A percentile compares a stretch with the other conserved stretches of the same genome.
These are phyloP conservation scores for Colletotrichum abscissum DNA, from an alignment of 2,329 filamentous ascomycete genomes.

Conservation along the genomic window DNA sequence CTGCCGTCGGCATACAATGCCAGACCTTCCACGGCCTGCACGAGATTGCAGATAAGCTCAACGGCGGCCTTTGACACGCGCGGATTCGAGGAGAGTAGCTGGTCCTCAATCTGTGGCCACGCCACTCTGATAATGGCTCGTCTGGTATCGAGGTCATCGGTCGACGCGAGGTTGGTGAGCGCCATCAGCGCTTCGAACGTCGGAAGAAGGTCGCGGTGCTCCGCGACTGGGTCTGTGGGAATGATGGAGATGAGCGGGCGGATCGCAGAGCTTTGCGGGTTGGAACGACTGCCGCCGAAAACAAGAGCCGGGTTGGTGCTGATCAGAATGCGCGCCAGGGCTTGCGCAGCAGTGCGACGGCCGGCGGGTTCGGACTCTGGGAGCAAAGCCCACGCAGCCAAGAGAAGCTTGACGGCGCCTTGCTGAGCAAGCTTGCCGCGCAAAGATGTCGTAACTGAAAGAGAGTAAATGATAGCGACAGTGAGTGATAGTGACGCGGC, in stretches of 20 bases:
- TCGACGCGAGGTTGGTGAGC: conserved; percentile 91
- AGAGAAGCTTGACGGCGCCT: conserved; percentile 87
- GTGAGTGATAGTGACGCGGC: conserved; percentile 77
- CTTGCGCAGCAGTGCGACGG: conserved; percentile 77
- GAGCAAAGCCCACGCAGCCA: conserved; percentile 75
- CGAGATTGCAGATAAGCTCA: conserved; percentile 92
- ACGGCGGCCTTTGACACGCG: conserved; percentile 85
- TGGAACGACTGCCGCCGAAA: conserved; percentile 81
- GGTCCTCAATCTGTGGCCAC: conserved; percentile 84
- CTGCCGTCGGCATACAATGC: conserved; percentile 76
- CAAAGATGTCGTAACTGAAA: conserved; percentile 79
- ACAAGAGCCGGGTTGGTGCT: conserved; percentile 86
- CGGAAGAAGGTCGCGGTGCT: conserved; percentile 82
- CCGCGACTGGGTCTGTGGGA: conserved; percentile 68
- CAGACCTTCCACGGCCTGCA: conserved; percentile 74
- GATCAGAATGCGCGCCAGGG: conserved; percentile 86
- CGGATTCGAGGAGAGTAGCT: conserved; percentile 80
- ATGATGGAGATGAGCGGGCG: conserved; percentile 83
- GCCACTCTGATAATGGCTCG: conserved; percentile 77
- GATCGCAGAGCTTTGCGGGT: conserved; percentile 82
- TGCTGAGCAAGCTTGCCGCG: conserved; percentile 89
- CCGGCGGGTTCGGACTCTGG: conserved; percentile 59
- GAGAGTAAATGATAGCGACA: conserved; percentile 79
- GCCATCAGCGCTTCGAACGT: conserved; percentile 92
- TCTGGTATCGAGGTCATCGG: conserved; percentile 74